These are phyloP conservation scores for Aspergillus wentii DNA, from an alignment of 495 filamentous ascomycete genomes.

Conservation along the genomic window DNA sequence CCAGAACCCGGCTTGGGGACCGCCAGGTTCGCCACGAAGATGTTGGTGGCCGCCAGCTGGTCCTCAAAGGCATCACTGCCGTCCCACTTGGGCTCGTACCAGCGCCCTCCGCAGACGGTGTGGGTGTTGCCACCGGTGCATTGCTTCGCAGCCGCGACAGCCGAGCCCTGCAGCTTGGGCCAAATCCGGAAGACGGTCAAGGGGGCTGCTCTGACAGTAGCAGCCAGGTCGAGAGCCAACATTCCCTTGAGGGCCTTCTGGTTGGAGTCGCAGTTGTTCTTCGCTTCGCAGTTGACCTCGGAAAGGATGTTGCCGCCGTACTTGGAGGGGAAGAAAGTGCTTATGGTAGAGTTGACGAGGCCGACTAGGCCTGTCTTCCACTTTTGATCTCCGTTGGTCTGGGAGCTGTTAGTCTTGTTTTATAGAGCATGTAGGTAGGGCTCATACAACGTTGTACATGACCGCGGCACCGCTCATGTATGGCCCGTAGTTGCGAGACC, in stretches of 20 bases:
- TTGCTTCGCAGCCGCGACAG: conserved; percentile 57
- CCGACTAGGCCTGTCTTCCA: conserved; percentile 58
- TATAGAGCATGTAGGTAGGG: background rate
- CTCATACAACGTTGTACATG: conserved; percentile 62
- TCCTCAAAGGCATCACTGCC: conserved; percentile 54
- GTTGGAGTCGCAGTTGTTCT: conserved; percentile 55
- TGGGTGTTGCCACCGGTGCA: conserved; percentile 56
- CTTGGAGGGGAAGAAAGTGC: conserved; percentile 54
- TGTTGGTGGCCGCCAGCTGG: conserved; percentile 50
- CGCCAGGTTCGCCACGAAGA: conserved; percentile 40
- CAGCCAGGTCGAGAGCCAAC: conserved; percentile 57
- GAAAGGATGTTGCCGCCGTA: conserved; percentile 47
- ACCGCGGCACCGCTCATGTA: conserved; percentile 62
- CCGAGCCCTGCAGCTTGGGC: conserved; percentile 57
- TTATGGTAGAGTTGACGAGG: conserved; percentile 46
- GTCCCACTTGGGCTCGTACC: conserved; percentile 60
- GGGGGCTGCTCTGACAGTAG: conserved; percentile 55
- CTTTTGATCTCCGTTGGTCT: conserved; percentile 46
- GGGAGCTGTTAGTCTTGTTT: conserved; percentile 17
- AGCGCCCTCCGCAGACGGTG: conserved; percentile 65
- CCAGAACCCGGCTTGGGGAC: too few relatives aligned
- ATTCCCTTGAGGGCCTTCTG: conserved; percentile 69
- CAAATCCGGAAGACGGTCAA: conserved; percentile 55
- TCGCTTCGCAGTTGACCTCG: conserved; percentile 66
- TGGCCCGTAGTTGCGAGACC: conserved; percentile 66